Evolutionary conservation across 192 early-diverging fungal species (phyloP).

Genomic region (Irineochytrium annulatum): DNA sequence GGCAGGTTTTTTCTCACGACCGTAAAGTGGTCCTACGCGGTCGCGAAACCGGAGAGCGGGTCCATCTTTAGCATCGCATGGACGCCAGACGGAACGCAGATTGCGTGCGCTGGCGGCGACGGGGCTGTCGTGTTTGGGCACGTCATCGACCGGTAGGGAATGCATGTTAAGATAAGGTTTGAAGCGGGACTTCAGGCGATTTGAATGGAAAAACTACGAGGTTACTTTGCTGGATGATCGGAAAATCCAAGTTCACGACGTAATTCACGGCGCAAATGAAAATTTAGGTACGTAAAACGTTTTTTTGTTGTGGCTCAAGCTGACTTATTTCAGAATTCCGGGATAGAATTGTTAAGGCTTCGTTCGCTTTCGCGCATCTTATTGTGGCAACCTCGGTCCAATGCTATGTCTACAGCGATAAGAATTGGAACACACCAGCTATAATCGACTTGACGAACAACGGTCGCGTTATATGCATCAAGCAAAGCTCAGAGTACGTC

Average conservation of each 20-base stretch:
- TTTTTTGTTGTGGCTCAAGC: neutral
- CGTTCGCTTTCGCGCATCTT: constrained; percentile 44
- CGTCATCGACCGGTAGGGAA: constrained; percentile 40
- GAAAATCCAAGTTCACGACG: constrained; percentile 47
- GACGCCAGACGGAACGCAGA: constrained; percentile 58
- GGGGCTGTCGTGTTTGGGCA: constrained; percentile 55
- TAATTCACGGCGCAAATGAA: constrained; percentile 42
- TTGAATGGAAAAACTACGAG: constrained; percentile 59
- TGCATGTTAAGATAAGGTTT: neutral
- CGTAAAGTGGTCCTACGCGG: constrained; percentile 49
- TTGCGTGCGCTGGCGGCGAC: constrained; percentile 51
- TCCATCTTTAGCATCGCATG: constrained; percentile 55
- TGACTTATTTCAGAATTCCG: constrained; percentile 38
- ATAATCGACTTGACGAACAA: constrained; percentile 52
- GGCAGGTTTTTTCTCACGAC: neutral
- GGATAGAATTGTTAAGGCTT: constrained; percentile 52
- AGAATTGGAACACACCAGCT: constrained; percentile 59
- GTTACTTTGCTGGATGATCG: constrained; percentile 52
- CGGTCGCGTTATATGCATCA: constrained; percentile 54
- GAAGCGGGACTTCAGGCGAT: constrained; percentile 22
- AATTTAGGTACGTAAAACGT: constrained; percentile 33
- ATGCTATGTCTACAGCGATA: constrained; percentile 55
- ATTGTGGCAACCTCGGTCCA: constrained; percentile 50
- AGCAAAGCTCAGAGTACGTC: constrained; percentile 48
- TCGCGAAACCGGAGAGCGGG: constrained; percentile 46